Evolutionary conservation across 768 basidiomycete genomes (phyloP).

Genomic region (Fistulinella prunicolor): DNA sequence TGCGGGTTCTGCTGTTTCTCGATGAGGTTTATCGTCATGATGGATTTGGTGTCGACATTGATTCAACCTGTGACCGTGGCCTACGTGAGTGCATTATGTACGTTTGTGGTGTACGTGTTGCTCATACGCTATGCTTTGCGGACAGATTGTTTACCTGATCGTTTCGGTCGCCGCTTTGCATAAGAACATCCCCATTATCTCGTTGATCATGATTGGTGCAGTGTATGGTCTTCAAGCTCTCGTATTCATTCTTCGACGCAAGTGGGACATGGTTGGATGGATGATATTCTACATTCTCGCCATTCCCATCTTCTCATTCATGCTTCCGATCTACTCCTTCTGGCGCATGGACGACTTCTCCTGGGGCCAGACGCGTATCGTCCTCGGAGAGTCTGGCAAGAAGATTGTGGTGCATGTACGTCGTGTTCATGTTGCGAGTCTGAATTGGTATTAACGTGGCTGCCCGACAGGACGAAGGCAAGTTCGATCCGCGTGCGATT

Average conservation of each 20-base stretch:
- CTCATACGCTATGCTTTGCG: constrained; percentile 4
- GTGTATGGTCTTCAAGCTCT: constrained; percentile 93
- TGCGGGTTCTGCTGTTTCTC: constrained; percentile 99
- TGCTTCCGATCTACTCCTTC: constrained; percentile 92
- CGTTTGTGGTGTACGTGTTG: background rate
- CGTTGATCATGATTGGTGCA: constrained; percentile 89
- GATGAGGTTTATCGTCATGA: constrained; percentile 98
- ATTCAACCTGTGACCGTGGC: constrained; percentile 84
- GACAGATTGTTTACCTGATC: constrained; percentile 82
- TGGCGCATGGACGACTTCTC: constrained; percentile 99
- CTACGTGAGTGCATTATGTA: constrained; percentile 64
- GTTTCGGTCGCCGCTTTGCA: constrained; percentile 69
- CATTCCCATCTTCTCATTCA: constrained; percentile 90
- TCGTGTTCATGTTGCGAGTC: constrained; percentile 7
- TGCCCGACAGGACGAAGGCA: constrained; percentile 81
- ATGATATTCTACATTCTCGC: constrained; percentile 95
- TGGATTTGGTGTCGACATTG: constrained; percentile 87
- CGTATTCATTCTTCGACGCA: constrained; percentile 87
- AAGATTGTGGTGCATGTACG: constrained; percentile 92
- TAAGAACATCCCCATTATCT: constrained; percentile 71
- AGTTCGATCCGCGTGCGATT: constrained; percentile 90
- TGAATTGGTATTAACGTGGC: constrained; percentile 6
- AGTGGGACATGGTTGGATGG: constrained; percentile 99
- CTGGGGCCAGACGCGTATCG: constrained; percentile 91
- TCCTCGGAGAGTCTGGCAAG: constrained; percentile 93